These are phyloP conservation scores for Trifolium dubium DNA, from an alignment of 306 rosid species.

Conservation along the genomic window DNA sequence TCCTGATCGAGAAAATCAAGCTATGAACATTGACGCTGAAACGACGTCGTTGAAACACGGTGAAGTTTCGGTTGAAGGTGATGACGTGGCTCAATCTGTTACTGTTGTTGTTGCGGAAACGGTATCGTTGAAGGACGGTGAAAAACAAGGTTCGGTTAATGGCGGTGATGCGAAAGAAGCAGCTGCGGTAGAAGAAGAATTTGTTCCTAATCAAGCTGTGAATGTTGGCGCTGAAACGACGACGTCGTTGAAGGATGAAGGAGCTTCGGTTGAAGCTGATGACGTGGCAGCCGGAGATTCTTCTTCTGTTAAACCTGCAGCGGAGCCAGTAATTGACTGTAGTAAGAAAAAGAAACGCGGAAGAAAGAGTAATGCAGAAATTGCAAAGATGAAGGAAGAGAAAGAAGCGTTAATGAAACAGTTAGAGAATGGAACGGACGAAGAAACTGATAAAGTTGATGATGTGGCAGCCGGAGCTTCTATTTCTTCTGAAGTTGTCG, in stretches of 20 bases:
- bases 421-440: background rate
- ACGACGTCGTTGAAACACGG: background rate
- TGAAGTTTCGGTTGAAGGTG: background rate
- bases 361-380: background rate
- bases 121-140: too few species aligned
- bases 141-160: too few species aligned
- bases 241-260: background rate
- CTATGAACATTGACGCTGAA: background rate
- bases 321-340: background rate
- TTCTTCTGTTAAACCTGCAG: background rate
- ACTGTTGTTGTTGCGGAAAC: too few species aligned
- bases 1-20: too few species aligned
- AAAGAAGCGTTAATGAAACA: background rate
- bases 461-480: background rate
- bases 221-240: background rate
- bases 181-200: too few species aligned
- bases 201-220: too few species aligned
- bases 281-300: background rate
- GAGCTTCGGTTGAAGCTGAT: background rate
- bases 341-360: constrained; percentile 18
- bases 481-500: background rate
- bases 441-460: background rate
- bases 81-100: background rate
- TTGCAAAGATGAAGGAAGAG: background rate
- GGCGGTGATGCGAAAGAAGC: too few species aligned